Conservation (phyloP, 208 protist genomes). For the Sergeia podlipaevii region DNA sequence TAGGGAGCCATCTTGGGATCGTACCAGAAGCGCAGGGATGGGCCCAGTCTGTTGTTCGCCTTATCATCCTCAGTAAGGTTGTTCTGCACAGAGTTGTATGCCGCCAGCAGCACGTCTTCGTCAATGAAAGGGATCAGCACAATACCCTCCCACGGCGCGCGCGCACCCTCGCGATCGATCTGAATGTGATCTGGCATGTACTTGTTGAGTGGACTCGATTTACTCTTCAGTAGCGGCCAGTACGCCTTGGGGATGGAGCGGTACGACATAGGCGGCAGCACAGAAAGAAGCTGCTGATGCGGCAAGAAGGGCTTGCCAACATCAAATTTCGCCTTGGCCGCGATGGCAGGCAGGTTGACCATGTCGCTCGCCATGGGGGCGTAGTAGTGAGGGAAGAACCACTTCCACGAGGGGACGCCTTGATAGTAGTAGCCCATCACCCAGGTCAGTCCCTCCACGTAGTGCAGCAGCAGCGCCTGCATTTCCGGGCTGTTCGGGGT, state of each 20-base stretch:
- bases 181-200: conserved; percentile 82
- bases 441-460: conserved; percentile 88
- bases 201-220: conserved; percentile 65
- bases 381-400: conserved; percentile 93
- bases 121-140: conserved; percentile 92
- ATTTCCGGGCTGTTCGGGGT: conserved; percentile 60
- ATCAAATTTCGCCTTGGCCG: conserved; percentile 49
- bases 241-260: conserved; percentile 84
- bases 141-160: conserved; percentile 89
- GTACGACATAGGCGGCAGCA: conserved; percentile 95
- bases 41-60: conserved; percentile 59
- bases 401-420: conserved; percentile 87
- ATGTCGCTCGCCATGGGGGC: conserved; percentile 91
- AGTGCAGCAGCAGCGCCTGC: conserved; percentile 64
- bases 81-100: conserved; percentile 74
- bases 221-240: conserved; percentile 74
- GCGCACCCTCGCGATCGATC: conserved; percentile 86
- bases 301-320: conserved; percentile 81
- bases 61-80: conserved; percentile 67
- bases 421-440: conserved; percentile 90
- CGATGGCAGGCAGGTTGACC: conserved; percentile 67
- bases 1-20: conserved; percentile 49
- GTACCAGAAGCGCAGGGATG: conserved; percentile 57
- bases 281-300: conserved; percentile 97
- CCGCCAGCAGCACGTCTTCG: conserved; percentile 59